Conservation (phyloP, 352 stramenopile species). For the Phytopythium kandeliae region DNA sequence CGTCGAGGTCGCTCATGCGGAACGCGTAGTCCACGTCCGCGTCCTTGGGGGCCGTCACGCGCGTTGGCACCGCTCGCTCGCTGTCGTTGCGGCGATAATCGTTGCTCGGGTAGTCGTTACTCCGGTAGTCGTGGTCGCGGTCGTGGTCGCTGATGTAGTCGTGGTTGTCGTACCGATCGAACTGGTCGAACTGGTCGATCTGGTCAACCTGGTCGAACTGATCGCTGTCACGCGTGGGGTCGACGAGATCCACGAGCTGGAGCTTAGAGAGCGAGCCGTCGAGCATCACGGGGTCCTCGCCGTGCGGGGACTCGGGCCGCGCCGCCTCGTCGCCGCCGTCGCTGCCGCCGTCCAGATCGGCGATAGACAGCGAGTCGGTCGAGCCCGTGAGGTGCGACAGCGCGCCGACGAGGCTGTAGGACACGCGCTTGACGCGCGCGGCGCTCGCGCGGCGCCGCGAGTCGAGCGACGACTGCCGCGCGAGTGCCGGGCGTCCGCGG, state of each 20-base stretch:
- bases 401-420: constrained; percentile 12
- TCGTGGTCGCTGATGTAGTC: no score
- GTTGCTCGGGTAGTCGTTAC: no score
- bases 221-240: no score
- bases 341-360: constrained; percentile 18
- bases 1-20: constrained; percentile 15
- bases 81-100: constrained; percentile 2
- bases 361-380: constrained; percentile 47
- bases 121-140: no score
- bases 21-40: constrained; percentile 10
- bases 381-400: constrained; percentile 14
- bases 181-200: no score
- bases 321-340: constrained; percentile 4
- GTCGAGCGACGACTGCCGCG: constrained; percentile 18
- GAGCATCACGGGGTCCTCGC: constrained; percentile 40
- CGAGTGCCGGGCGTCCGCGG: constrained; percentile 13
- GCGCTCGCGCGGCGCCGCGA: constrained; percentile 9
- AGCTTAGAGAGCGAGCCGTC: constrained; percentile 33
- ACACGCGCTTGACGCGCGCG: constrained; percentile 10
- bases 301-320: neutral
- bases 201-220: no score
- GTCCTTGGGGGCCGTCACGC: neutral
- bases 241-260: constrained; percentile 42
- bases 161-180: no score
- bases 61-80: constrained; percentile 10